phyloP scores from a whole-genome alignment of 257 asterid species.

The Buddleja alternifolia region DNA sequence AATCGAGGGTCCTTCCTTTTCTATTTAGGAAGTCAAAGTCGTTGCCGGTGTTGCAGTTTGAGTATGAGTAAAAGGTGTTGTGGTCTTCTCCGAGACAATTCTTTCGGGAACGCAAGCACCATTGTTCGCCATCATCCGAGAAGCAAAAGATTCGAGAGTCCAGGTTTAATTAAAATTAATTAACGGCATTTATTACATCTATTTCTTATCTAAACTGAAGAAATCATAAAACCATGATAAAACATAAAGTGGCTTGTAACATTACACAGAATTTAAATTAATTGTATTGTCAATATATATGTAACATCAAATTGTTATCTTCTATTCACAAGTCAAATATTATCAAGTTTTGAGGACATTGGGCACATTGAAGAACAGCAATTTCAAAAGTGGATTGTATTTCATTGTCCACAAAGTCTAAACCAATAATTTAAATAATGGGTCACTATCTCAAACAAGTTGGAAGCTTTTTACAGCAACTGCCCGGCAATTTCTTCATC shows the following conservation, averaged over 20 bases:
- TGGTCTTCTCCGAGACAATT: too few species aligned
- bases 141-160: constrained; percentile 27
- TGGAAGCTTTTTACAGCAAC: background rate
- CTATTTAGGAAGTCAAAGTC: too few species aligned
- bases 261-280: too few species aligned
- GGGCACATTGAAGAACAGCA: constrained; percentile 4
- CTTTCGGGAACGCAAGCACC: background rate
- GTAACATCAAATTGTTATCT: background rate
- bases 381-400: background rate
- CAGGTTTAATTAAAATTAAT: too few species aligned
- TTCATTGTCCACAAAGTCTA: constrained; percentile 10
- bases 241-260: too few species aligned
- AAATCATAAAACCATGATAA: too few species aligned
- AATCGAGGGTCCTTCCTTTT: too few species aligned
- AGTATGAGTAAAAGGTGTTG: too few species aligned
- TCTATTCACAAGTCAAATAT: constrained; percentile 26
- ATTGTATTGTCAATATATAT: background rate
- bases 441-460: constrained; percentile 19
- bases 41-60: too few species aligned
- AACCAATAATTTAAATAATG: background rate
- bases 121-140: constrained; percentile 21
- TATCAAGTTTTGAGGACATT: background rate
- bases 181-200: too few species aligned
- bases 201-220: too few species aligned
- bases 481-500: background rate